These are phyloP conservation scores for Cicer cuneatum DNA, from an alignment of 306 rosid genomes.

Conservation along the genomic window DNA sequence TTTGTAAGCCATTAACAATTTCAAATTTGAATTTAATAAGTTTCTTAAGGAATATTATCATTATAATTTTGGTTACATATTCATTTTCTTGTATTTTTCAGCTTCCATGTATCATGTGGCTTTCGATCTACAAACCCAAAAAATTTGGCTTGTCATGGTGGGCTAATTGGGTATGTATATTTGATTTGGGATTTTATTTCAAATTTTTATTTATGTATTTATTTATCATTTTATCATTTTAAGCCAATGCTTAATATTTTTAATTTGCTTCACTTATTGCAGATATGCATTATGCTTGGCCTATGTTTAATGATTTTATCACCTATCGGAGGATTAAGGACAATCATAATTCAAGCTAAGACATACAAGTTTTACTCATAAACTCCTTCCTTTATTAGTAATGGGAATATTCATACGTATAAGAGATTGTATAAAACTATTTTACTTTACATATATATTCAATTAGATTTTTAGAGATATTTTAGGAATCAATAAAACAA, in stretches of 20 bases:
- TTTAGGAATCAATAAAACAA: too few relatives aligned
- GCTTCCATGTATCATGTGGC: slow-evolving; percentile 95
- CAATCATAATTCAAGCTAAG: slow-evolving; percentile 63
- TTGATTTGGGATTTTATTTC: slow-evolving; percentile 4
- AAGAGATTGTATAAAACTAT: too few relatives aligned
- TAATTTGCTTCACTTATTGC: slow-evolving; percentile 39
- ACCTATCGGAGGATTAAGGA: slow-evolving; percentile 78
- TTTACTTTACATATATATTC: too few relatives aligned
- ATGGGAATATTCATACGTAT: too few relatives aligned
- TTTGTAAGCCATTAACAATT: slow-evolving; percentile 56
- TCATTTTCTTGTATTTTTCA: slow-evolving; percentile 43
- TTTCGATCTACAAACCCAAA: slow-evolving; percentile 73
- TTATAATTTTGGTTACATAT: not conserved
- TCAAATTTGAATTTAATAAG: not conserved
- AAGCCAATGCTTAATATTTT: not conserved
- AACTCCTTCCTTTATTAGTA: not conserved
- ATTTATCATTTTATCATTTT: not conserved
- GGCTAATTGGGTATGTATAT: slow-evolving; percentile 74
- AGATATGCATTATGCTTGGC: slow-evolving; percentile 75
- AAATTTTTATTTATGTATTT: not conserved
- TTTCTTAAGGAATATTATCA: not conserved
- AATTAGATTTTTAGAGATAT: too few relatives aligned
- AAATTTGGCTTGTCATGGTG: slow-evolving; percentile 78
- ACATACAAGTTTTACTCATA: slow-evolving; percentile 64
- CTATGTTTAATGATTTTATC: slow-evolving; percentile 57